Evolutionary conservation across 2,329 filamentous ascomycete genomes (phyloP), one percentile per base, ranked within the genome.

Genomic region (Aureobasidium sp.): DNA sequence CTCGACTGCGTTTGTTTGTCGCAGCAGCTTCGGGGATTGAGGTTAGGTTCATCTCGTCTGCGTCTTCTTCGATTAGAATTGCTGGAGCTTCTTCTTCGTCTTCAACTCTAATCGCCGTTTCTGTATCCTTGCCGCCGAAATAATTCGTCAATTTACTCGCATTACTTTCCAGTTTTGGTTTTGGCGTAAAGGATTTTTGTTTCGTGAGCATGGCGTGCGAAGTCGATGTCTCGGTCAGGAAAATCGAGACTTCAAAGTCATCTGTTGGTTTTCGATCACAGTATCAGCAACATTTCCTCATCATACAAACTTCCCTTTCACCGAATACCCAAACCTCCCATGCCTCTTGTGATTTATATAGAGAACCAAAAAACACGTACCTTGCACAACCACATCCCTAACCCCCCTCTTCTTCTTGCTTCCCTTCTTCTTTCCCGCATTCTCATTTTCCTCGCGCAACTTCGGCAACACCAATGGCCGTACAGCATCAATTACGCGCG

Each of bases 221-320:
- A 3, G 88, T 92, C 57, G 84, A 87, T 8, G 88, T 89, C 73
- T 96, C 90, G 49, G 90, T 95, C 67, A 99, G 80, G 76, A 97
- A 97, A 66, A 99, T 89, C 41, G 91, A 90, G 15, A 97, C 91
- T 72, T 97, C 91, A 71, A 97, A 99, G 68, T 96, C 93, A 74
- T 97, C 93, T 94, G 27, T 27, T 17, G 27, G 8, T 31, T 31
- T 31, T 31, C 29, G 29, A 7, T 9, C 9, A 31, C 29, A 31
- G 29, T 31, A 9, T 31, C 29, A 45, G 42, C 22, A 25, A 25
- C 22, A 25, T 25, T 25, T 25, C 22, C 22, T 25, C 22, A 25
- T 25, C 22, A 25, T 25, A 25, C 22, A 25, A 25, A 25, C 22
- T 25, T 25, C 22, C 22, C 22, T 25, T 25, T 25, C 22, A 25